Evolutionary conservation across 495 filamentous ascomycete genomes (phyloP).

Genomic region (Daldinia grandis): DNA sequence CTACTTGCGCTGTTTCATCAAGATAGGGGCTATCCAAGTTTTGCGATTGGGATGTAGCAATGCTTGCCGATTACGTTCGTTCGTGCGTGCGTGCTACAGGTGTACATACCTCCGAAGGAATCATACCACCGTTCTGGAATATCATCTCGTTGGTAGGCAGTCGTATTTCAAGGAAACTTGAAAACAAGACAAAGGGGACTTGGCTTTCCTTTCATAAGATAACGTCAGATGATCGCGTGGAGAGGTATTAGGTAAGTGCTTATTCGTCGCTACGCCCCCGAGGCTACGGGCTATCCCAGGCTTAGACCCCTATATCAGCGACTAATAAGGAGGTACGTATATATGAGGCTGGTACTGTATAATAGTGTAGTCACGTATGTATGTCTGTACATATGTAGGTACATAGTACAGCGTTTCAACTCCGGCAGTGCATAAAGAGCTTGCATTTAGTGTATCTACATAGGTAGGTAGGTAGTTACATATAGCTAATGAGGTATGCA

Average conservation of each 20-base stretch:
- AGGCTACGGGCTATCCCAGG: neutral
- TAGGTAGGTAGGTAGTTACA: no score
- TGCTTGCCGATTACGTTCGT: conserved; percentile 7
- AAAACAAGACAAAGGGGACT: neutral
- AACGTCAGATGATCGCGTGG: neutral
- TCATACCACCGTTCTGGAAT: conserved; percentile 30
- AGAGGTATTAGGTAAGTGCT: conserved; percentile 10
- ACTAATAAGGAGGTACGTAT: neutral
- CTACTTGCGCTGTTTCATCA: conserved; percentile 24
- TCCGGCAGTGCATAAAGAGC: conserved; percentile 9
- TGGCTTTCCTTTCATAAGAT: no score
- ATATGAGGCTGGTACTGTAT: conserved; percentile 6
- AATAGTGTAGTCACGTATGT: neutral
- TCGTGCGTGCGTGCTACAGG: conserved; percentile 6
- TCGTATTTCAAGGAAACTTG: neutral
- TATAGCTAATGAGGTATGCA: no score
- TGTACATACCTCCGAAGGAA: conserved; percentile 2
- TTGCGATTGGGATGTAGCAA: conserved; percentile 9
- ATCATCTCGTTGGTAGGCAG: conserved; percentile 18
- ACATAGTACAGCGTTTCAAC: conserved; percentile 15
- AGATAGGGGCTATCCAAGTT: conserved; percentile 16
- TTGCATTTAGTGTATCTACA: neutral
- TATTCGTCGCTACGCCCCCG: neutral
- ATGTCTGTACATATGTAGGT: no score
- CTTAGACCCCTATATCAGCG: neutral